These are phyloP conservation scores for Cucurbita pepo DNA, from an alignment of 306 rosid species.

Conservation along the genomic window DNA sequence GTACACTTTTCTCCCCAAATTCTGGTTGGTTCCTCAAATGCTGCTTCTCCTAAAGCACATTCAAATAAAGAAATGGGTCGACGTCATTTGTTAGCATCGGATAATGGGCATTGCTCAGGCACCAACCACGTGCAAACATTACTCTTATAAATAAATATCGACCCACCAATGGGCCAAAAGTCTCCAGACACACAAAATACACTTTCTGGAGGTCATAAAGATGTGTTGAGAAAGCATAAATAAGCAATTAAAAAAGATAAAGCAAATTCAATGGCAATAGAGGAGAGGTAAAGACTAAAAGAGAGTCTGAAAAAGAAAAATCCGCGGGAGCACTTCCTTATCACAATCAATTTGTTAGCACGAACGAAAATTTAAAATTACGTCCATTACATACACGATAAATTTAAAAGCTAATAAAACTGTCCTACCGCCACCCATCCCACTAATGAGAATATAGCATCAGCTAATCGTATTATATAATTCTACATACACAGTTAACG, in stretches of 20 bases:
- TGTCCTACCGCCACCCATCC: background rate
- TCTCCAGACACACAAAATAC: conserved; percentile 17
- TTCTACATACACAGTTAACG: background rate
- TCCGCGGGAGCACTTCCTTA: background rate
- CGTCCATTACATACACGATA: background rate
- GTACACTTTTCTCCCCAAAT: conserved; percentile 70
- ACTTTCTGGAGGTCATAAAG: conserved; percentile 19
- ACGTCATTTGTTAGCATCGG: background rate
- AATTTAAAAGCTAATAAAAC: background rate
- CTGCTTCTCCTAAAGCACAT: conserved; percentile 10
- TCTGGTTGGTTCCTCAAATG: conserved; percentile 37
- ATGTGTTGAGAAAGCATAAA: conserved; percentile 6
- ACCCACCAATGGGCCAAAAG: background rate
- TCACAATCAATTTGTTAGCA: background rate
- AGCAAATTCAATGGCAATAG: background rate
- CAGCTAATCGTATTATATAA: background rate
- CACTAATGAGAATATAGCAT: background rate
- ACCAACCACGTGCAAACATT: conserved; percentile 7
- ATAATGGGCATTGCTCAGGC: background rate
- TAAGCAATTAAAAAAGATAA: conserved; percentile 1
- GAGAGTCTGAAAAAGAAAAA: background rate
- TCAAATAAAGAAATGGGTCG: background rate
- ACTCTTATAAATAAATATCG: background rate
- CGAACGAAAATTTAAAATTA: background rate
- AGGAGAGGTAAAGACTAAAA: background rate